Evolutionary conservation across 1,284 basidiomycete genomes (phyloP).

Genomic region (Puccinia coronata): DNA sequence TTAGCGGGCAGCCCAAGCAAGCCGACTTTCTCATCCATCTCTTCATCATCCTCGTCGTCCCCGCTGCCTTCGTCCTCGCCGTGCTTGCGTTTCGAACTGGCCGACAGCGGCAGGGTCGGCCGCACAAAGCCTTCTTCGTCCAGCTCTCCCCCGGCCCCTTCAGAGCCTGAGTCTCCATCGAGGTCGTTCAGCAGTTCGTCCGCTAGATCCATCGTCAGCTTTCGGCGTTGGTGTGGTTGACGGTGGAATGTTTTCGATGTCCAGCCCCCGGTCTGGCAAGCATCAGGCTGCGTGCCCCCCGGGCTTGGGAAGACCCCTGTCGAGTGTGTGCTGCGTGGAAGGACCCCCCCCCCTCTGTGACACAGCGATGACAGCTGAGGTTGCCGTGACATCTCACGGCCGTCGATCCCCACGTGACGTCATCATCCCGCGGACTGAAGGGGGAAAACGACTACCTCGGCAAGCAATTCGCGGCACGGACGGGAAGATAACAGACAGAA

Average conservation of each 20-base stretch:
- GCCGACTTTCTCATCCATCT: neutral
- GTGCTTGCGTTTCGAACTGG: neutral
- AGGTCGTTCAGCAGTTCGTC: constrained; percentile 40
- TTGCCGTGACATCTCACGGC: neutral
- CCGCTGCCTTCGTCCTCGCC: constrained; percentile 2
- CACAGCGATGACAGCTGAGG: no score
- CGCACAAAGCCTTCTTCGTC: constrained; percentile 23
- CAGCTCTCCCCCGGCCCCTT: neutral
- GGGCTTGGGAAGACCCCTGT: no score
- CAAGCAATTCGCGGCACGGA: no score
- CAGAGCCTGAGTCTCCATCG: constrained; percentile 38
- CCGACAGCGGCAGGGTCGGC: constrained; percentile 14
- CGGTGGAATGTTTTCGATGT: no score
- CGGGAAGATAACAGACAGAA: no score
- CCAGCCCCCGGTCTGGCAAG: no score
- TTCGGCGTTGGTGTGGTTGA: neutral
- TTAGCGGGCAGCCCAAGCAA: constrained; percentile 35
- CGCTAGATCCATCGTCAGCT: constrained; percentile 19
- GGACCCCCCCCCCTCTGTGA: no score
- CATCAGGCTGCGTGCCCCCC: no score
- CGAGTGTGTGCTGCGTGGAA: no score
- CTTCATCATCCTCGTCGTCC: constrained; percentile 14
- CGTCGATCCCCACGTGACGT: neutral
- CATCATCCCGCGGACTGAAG: no score
- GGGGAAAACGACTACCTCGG: neutral